These are phyloP conservation scores for Pistacia atlantica DNA, from an alignment of 345 rosid species.

Conservation along the genomic window DNA sequence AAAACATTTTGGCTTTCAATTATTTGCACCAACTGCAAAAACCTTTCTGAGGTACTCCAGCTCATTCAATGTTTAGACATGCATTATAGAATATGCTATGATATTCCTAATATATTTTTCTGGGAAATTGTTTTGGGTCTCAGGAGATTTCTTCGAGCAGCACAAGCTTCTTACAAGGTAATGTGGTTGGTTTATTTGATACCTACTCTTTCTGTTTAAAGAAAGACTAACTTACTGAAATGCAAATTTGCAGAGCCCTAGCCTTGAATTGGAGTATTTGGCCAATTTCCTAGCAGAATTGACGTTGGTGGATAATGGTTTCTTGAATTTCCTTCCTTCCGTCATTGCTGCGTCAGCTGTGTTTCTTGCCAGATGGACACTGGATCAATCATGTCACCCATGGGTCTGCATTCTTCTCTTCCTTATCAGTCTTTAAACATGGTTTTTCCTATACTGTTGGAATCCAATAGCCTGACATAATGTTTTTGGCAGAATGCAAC, in stretches of 20 bases:
- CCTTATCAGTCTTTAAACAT: neutral
- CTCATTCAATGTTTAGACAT: slow-evolving; percentile 6
- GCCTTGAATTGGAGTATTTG: slow-evolving; percentile 72
- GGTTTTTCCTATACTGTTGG: slow-evolving; percentile 10
- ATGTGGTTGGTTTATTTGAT: neutral
- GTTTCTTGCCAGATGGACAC: slow-evolving; percentile 90
- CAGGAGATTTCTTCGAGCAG: slow-evolving; percentile 94
- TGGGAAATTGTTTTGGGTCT: slow-evolving; percentile 23
- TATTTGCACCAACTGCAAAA: slow-evolving; percentile 74
- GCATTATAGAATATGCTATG: neutral
- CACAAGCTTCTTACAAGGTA: slow-evolving; percentile 78
- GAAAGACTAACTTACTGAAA: slow-evolving; percentile 17
- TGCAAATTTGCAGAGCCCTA: slow-evolving; percentile 60
- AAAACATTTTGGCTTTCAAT: slow-evolving; percentile 67
- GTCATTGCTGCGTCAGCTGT: slow-evolving; percentile 88
- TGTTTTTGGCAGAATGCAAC: slow-evolving; percentile 63
- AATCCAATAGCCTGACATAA: slow-evolving; percentile 21
- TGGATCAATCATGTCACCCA: slow-evolving; percentile 77
- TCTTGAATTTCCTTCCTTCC: slow-evolving; percentile 79
- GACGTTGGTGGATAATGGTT: slow-evolving; percentile 60
- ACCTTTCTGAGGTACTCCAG: slow-evolving; percentile 76
- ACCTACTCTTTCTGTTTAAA: neutral
- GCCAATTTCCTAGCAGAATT: slow-evolving; percentile 82
- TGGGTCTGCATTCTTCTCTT: slow-evolving; percentile 62
- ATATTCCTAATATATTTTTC: slow-evolving; percentile 18